These are phyloP conservation scores for Cadophora sp. DNA, from an alignment of 2,329 filamentous ascomycete species.

Conservation along the genomic window DNA sequence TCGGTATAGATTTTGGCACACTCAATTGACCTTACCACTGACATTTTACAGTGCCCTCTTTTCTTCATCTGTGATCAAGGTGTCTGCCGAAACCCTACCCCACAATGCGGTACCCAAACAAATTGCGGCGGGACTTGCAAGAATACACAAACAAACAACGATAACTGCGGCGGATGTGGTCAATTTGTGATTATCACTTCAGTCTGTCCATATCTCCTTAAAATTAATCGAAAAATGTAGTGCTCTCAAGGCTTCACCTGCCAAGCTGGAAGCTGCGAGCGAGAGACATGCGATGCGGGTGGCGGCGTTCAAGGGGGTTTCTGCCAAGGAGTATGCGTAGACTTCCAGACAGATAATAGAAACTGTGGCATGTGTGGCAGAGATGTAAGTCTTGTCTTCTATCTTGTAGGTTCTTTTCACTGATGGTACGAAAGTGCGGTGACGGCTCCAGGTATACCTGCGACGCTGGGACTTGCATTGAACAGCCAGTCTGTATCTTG, in stretches of 20 bases:
- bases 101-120: not conserved
- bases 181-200: not conserved
- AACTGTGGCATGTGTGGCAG: not conserved
- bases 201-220: not conserved
- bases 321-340: not conserved
- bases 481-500: not conserved
- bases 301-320: not conserved
- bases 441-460: not conserved
- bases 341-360: not conserved
- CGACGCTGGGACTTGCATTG: not conserved
- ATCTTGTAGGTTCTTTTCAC: not conserved
- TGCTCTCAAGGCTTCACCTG: not conserved
- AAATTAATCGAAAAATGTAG: not conserved
- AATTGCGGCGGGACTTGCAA: not conserved
- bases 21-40: not conserved
- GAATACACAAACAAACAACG: not conserved
- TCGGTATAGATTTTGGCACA: not conserved
- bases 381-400: not conserved
- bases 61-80: not conserved
- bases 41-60: not conserved
- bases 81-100: not conserved
- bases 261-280: not conserved
- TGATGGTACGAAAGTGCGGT: not conserved
- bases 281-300: not conserved
- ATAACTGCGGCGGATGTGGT: not conserved